phyloP scores from a whole-genome alignment of 2,329 filamentous ascomycete species.

The Bipolaris cookei region DNA sequence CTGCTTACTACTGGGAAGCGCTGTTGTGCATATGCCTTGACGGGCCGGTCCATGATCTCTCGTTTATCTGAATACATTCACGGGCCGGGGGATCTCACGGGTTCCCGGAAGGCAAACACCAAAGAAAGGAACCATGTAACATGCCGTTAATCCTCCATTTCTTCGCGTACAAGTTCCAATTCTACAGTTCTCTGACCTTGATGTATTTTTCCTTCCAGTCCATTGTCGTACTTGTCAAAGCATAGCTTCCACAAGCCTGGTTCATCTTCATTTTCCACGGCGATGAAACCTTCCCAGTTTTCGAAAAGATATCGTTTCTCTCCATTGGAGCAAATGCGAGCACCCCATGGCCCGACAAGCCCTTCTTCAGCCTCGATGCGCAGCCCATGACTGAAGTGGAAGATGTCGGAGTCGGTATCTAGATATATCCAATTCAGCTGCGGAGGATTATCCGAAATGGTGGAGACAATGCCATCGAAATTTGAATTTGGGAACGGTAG shows the following conservation, averaged over 20 bases:
- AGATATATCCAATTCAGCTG: constrained; percentile 73
- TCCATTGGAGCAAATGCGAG: constrained; percentile 76
- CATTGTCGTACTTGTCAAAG: constrained; percentile 54
- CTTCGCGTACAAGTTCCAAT: constrained; percentile 24
- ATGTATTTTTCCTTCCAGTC: constrained; percentile 46
- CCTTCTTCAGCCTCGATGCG: constrained; percentile 66
- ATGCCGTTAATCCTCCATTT: constrained; percentile 12
- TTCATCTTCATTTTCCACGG: constrained; percentile 57
- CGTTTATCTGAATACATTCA: background rate
- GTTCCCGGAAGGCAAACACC: background rate
- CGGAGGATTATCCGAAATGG: constrained; percentile 60
- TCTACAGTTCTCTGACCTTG: constrained; percentile 26
- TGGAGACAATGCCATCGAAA: constrained; percentile 55
- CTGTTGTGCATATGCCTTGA: background rate
- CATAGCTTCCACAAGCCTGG: constrained; percentile 60
- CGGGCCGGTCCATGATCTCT: background rate
- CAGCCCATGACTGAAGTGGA: constrained; percentile 54
- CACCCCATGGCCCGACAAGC: constrained; percentile 48
- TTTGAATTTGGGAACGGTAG: constrained; percentile 56
- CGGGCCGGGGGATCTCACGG: background rate
- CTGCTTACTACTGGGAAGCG: background rate
- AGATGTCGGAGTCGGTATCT: constrained; percentile 60
- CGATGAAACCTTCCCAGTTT: constrained; percentile 62
- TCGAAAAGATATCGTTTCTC: constrained; percentile 62
- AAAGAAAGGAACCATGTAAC: background rate